Conservation (phyloP, 2,329 filamentous ascomycete species). For the Xylariales sp. region DNA sequence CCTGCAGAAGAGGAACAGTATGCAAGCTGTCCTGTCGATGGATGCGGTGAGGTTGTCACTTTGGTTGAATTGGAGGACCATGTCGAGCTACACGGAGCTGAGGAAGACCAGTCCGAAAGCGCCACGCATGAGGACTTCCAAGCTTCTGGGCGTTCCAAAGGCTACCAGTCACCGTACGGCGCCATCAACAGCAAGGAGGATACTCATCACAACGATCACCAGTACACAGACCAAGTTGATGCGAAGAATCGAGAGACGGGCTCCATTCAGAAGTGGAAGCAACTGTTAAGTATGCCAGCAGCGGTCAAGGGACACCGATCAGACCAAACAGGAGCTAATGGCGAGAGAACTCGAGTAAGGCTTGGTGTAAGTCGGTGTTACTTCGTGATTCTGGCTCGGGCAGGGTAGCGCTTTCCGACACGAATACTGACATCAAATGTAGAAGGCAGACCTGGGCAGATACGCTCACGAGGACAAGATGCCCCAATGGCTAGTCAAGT, state of each 20-base stretch:
- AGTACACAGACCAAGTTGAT: background rate
- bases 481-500: conserved; percentile 62
- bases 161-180: conserved; percentile 9
- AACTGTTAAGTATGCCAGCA: conserved; percentile 25
- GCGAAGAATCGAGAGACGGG: conserved; percentile 1
- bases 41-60: conserved; percentile 55
- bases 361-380: conserved; percentile 27
- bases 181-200: conserved; percentile 1
- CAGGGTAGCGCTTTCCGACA: background rate
- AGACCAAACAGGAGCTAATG: background rate
- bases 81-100: conserved; percentile 53
- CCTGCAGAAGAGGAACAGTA: conserved; percentile 38
- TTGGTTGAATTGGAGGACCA: conserved; percentile 52
- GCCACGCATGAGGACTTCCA: background rate
- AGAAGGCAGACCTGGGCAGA: conserved; percentile 63
- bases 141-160: background rate
- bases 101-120: conserved; percentile 25
- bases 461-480: conserved; percentile 70
- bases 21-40: conserved; percentile 48
- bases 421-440: conserved; percentile 7
- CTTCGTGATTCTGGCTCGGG: background rate
- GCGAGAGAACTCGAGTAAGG: conserved; percentile 14
- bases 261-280: conserved; percentile 22
- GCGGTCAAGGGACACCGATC: conserved; percentile 3
- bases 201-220: background rate